phyloP scores from a whole-genome alignment of 805 yeast species.

The Candida yuanshanica region DNA sequence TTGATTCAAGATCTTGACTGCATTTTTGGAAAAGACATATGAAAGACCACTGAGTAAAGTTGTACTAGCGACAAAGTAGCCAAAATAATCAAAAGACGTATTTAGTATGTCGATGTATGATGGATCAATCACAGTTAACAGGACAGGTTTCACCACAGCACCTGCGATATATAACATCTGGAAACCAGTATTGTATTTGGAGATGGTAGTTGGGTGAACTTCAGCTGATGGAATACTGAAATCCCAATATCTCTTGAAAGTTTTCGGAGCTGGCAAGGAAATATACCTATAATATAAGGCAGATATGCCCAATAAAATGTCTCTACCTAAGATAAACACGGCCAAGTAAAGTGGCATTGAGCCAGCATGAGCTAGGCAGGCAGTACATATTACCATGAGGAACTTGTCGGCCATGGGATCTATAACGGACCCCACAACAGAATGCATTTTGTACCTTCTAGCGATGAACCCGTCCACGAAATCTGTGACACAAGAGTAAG shows the following conservation, averaged over 20 bases:
- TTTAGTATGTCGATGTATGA: constrained; percentile 21
- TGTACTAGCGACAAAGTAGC: constrained; percentile 58
- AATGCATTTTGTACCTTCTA: constrained; percentile 64
- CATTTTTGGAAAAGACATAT: constrained; percentile 64
- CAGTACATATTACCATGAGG: constrained; percentile 80
- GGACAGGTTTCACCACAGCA: constrained; percentile 51
- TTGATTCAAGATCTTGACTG: constrained; percentile 48
- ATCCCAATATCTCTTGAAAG: constrained; percentile 70
- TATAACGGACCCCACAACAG: constrained; percentile 82
- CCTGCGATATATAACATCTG: constrained; percentile 86
- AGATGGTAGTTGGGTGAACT: constrained; percentile 80
- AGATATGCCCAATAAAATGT: constrained; percentile 61
- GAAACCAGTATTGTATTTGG: constrained; percentile 84
- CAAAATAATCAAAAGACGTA: constrained; percentile 30
- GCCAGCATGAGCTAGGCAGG: constrained; percentile 61
- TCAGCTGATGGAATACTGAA: constrained; percentile 76
- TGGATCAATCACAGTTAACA: constrained; percentile 30
- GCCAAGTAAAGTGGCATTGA: constrained; percentile 71
- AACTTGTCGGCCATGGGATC: constrained; percentile 96
- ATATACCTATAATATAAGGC: constrained; percentile 69
- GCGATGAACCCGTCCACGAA: constrained; percentile 91
- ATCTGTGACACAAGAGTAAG: constrained; percentile 87
- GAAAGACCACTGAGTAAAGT: constrained; percentile 76
- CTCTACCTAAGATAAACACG: constrained; percentile 74
- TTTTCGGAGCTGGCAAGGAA: constrained; percentile 71